Percentiles rank a stretch among this genome's conserved stretches.
Evolutionary conservation across 176 grass and related monocot species (phyloP).

Genomic region (Saccharum spontaneum): DNA sequence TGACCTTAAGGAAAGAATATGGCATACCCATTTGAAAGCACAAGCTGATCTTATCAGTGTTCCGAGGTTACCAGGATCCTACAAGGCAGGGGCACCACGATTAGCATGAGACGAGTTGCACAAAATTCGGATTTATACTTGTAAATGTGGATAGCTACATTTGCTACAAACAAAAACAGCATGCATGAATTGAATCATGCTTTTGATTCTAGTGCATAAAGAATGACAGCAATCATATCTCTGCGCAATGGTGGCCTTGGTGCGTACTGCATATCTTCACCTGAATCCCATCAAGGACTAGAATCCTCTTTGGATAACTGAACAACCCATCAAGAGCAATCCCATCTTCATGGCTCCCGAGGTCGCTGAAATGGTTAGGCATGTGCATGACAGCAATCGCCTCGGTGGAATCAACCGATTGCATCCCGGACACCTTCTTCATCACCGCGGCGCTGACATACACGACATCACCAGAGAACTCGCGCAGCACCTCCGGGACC

Average conservation of each 20-base stretch:
- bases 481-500: constrained; percentile 33
- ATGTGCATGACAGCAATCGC: constrained; percentile 84
- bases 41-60: constrained; percentile 91
- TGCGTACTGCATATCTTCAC: constrained; percentile 16
- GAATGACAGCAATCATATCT: background rate
- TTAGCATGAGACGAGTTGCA: constrained; percentile 29
- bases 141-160: no score
- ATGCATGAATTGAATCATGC: background rate
- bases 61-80: constrained; percentile 96
- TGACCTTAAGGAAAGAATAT: constrained; percentile 5
- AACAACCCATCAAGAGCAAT: constrained; percentile 40
- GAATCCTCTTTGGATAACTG: constrained; percentile 56
- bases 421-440: constrained; percentile 93
- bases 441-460: constrained; percentile 59
- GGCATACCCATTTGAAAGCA: constrained; percentile 86
- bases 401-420: constrained; percentile 71
- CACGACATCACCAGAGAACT: constrained; percentile 45
- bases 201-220: background rate
- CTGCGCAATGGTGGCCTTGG: background rate
- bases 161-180: background rate
- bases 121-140: no score
- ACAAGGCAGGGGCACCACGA: background rate
- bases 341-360: constrained; percentile 17
- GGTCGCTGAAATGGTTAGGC: constrained; percentile 60
- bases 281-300: constrained; percentile 97